phyloP scores from a whole-genome alignment of 495 filamentous ascomycete species.

The Hyaloscypha variabilis region DNA sequence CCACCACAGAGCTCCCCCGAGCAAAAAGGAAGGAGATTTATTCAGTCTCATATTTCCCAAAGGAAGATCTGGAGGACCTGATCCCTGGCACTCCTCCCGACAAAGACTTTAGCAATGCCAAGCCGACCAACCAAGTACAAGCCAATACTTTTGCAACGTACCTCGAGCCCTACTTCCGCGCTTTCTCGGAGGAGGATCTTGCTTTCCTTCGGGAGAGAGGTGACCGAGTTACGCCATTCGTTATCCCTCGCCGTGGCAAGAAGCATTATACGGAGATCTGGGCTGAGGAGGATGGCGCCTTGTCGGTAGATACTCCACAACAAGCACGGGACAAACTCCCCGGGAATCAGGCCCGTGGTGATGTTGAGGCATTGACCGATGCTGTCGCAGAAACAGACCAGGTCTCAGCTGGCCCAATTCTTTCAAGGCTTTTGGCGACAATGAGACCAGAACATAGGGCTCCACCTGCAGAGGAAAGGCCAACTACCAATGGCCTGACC shows the following conservation, averaged over 20 bases:
- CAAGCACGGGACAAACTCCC: constrained; percentile 64
- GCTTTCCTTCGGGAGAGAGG: constrained; percentile 90
- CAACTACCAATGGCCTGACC: constrained; percentile 54
- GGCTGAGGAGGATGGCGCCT: constrained; percentile 87
- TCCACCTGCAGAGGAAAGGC: constrained; percentile 58
- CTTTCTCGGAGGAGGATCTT: constrained; percentile 91
- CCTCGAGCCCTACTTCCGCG: constrained; percentile 88
- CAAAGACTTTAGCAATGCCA: constrained; percentile 91
- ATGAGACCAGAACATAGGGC: constrained; percentile 81
- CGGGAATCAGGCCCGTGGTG: constrained; percentile 81
- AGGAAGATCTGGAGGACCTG: constrained; percentile 75
- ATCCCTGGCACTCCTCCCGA: constrained; percentile 90
- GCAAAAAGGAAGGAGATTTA: constrained; percentile 85
- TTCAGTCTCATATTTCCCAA: constrained; percentile 81
- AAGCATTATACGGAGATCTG: constrained; percentile 86
- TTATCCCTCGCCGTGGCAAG: constrained; percentile 85
- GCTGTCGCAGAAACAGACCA: constrained; percentile 84
- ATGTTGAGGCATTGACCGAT: constrained; percentile 82
- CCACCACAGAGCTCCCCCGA: constrained; percentile 72
- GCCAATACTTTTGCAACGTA: constrained; percentile 86
- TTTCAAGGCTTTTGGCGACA: constrained; percentile 79
- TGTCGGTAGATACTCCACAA: constrained; percentile 63
- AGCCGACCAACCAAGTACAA: constrained; percentile 90
- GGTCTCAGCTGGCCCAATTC: constrained; percentile 83
- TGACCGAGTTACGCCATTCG: constrained; percentile 78